Evolutionary conservation across 2,329 filamentous ascomycete genomes (phyloP), one percentile per base, ranked within the genome.

Genomic region (Ophiostoma sp.): DNA sequence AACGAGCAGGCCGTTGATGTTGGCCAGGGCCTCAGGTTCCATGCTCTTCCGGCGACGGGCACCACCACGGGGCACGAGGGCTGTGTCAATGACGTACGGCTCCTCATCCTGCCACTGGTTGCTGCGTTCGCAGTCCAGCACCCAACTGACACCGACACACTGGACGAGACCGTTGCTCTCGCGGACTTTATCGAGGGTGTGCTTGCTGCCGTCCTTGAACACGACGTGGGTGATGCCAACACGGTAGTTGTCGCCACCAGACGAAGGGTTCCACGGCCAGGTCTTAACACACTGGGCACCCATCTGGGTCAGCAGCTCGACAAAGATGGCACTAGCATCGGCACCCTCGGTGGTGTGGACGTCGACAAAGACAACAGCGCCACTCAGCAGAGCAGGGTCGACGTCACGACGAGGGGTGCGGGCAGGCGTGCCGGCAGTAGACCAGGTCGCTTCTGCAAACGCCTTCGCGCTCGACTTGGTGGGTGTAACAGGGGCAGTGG

Each of bases 101-200:
- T 84, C 82, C 79, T 96, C 93, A 39, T 94, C 91, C 2, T 95
- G 84, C 93, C 93, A 95, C 79, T 89, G 84, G 75, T 92, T 92
- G 78, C 93, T 89, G 17, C 91, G 86, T 80, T 95, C 92, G 78
- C 93, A 95, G 77, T 97, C 93, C 75, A 97, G 87, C 72, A 96
- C 92, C 93, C 94, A 97, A 76, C 90, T 91, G 64, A 97, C 92
- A 69, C 94, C 94, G 72, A 97, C 93, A 82, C 94, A 97, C 77
- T 93, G 90, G 50, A 97, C 92, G 39, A 93, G 85, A 6, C 93
- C 93, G 17, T 88, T 87, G 52, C 89, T 90, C 77, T 91, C 88
- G 73, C 90, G 87, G 7, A 95, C 91, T 82, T 94, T 97, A 79
- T 97, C 91, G 76, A 97, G 82, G 0, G 94, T 97, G 33, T 91